Evolutionary conservation across 2,329 filamentous ascomycete genomes (phyloP).

Genomic region (Neodidymelliopsis sp.): DNA sequence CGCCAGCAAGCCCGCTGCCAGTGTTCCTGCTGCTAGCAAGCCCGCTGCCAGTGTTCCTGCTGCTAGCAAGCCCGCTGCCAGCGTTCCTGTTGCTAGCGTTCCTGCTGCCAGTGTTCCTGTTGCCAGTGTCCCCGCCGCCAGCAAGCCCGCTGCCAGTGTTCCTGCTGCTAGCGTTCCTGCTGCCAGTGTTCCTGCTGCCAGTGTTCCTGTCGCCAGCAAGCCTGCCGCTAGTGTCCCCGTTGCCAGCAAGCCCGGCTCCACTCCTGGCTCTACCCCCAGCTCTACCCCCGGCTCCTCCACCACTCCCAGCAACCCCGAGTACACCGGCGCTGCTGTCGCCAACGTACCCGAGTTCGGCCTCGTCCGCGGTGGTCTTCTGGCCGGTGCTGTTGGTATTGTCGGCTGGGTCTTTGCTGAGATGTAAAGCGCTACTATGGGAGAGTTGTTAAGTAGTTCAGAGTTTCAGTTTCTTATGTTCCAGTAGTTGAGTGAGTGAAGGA

Average conservation of each 20-base stretch:
- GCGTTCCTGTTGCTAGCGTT: too few species aligned
- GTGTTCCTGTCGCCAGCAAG: background rate
- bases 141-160: background rate
- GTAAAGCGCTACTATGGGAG: constrained; percentile 2
- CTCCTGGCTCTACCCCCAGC: background rate
- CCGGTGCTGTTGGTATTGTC: constrained; percentile 16
- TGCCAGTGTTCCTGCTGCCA: background rate
- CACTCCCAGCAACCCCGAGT: constrained; percentile 1
- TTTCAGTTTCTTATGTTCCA: constrained; percentile 1
- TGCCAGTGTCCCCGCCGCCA: too few species aligned
- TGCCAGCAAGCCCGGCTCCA: background rate
- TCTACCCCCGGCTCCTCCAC: background rate
- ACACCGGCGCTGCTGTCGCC: constrained; percentile 17
- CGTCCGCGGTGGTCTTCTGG: constrained; percentile 1
- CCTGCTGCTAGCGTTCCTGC: background rate
- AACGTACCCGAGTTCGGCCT: constrained; percentile 2
- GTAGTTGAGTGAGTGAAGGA: constrained; percentile 4
- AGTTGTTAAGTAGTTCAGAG: background rate
- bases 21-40: too few species aligned
- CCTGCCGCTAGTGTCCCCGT: background rate
- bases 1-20: too few species aligned
- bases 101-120: background rate
- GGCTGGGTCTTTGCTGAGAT: constrained; percentile 18
- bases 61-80: too few species aligned
- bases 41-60: too few species aligned